Evolutionary conservation across 2,329 filamentous ascomycete genomes (phyloP), one percentile per base, ranked within the genome.

Genomic region (Aspergillus novoparasiticus): DNA sequence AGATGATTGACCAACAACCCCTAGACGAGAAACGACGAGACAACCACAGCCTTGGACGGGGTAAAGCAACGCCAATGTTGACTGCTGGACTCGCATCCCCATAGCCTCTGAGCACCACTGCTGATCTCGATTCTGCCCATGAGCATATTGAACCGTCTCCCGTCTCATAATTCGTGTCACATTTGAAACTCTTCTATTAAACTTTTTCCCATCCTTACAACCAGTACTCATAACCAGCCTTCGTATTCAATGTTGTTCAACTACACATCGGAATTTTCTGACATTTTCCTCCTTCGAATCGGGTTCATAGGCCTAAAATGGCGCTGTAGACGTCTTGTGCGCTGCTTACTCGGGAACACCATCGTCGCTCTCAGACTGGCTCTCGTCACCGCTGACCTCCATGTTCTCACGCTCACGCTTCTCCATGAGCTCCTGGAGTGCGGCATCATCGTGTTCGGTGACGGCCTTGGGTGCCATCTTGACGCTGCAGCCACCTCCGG

Each of bases 391-490:
- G 79, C 93, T 97, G 75, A 99, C 93, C 80, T 99, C 93, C 78
- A 93, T 92, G 81, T 99, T 99, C 87, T 98, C 94, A 69, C 93
- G 90, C 85, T 97, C 95, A 70, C 92, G 90, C 89, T 98, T 97
- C 86, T 98, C 95, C 95, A 99, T 99, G 69, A 99, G 87, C 58
- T 94, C 95, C 80, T 97, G 93, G 69, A 99, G 85, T 81, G 97
- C 94, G 30, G 94, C 95, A 76, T 99, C 95, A 74, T 99, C 96
- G 79, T 93, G 96, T 86, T 98, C 96, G 1, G 95, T 99, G 66
- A 99, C 95, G 5, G 96, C 95, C 89, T 98, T 98, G 71, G 95
- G 95, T 74, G 95, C 94, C 95, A 99, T 99, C 88, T 96, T 97
- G 72, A 97, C 90, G 50, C 90, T 86, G 75, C 94, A 90, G 75